Conservation (phyloP, 2,329 filamentous ascomycete species). For the Epichloe uncinata region DNA sequence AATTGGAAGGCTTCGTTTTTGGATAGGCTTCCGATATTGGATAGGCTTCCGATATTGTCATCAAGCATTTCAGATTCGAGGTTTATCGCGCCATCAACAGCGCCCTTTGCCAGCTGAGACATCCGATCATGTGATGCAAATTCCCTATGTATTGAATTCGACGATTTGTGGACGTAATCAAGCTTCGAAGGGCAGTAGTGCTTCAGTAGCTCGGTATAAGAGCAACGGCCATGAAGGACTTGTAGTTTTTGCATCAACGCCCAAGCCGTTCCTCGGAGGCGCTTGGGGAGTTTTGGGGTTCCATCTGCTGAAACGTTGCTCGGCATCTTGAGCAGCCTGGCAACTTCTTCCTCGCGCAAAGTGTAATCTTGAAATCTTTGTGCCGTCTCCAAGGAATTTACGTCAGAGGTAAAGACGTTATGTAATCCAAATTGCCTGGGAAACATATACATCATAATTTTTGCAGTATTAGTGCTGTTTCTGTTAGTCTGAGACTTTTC, state of each 20-base stretch:
- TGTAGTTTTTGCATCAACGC: constrained; percentile 56
- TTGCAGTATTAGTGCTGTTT: constrained; percentile 40
- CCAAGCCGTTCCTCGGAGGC: constrained; percentile 50
- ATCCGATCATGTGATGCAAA: background rate
- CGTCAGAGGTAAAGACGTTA: constrained; percentile 72
- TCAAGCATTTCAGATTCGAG: background rate
- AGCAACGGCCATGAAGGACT: constrained; percentile 56
- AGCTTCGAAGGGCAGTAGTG: constrained; percentile 59
- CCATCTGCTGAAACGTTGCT: constrained; percentile 7
- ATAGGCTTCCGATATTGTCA: background rate
- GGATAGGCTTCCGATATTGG: background rate
- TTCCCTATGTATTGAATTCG: background rate
- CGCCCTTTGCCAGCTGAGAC: background rate
- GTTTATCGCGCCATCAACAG: background rate
- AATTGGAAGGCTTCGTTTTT: constrained; percentile 1
- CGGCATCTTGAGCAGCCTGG: constrained; percentile 11
- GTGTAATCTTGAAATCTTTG: constrained; percentile 78
- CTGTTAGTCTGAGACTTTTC: background rate
- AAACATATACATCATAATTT: constrained; percentile 86
- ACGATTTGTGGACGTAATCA: constrained; percentile 9
- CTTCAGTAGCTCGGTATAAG: constrained; percentile 64
- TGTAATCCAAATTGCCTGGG: constrained; percentile 80
- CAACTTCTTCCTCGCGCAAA: constrained; percentile 70
- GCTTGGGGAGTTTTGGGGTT: constrained; percentile 39
- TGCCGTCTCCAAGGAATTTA: constrained; percentile 51